Percentiles rank a stretch among this genome's conserved stretches.
These are phyloP conservation scores for Coemansia sp. DNA, from an alignment of 192 early-diverging fungal species.

Conservation along the genomic window DNA sequence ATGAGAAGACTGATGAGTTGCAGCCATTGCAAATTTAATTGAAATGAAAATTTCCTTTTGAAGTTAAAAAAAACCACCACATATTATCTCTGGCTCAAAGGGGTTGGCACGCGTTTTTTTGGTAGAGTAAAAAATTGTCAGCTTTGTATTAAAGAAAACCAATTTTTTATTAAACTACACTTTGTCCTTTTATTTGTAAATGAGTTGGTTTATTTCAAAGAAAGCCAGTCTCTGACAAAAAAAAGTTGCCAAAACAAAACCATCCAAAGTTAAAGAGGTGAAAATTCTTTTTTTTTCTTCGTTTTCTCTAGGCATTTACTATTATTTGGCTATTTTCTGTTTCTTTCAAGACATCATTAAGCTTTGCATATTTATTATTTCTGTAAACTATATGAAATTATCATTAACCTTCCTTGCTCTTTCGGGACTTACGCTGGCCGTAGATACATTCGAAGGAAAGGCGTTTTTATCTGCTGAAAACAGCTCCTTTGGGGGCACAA, in stretches of 20 bases:
- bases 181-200: too few relatives aligned
- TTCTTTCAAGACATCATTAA: too few relatives aligned
- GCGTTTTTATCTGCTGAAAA: neutral
- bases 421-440: conserved; percentile 1
- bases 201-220: too few relatives aligned
- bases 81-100: neutral
- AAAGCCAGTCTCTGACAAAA: too few relatives aligned
- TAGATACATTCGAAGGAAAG: neutral
- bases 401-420: neutral
- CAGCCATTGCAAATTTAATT: too few relatives aligned
- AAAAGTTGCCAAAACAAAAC: too few relatives aligned
- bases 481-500: conserved; percentile 3
- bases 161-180: too few relatives aligned
- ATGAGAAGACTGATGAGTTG: too few relatives aligned
- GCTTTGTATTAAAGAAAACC: too few relatives aligned
- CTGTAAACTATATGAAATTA: neutral
- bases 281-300: neutral
- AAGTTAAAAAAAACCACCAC: neutral
- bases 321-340: too few relatives aligned
- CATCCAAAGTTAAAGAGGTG: neutral
- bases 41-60: neutral
- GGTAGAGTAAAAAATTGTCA: too few relatives aligned
- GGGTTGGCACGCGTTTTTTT: too few relatives aligned
- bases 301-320: neutral
- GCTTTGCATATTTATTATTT: neutral